Conservation (phyloP, 2,329 filamentous ascomycete species). For the Alternaria sp. region DNA sequence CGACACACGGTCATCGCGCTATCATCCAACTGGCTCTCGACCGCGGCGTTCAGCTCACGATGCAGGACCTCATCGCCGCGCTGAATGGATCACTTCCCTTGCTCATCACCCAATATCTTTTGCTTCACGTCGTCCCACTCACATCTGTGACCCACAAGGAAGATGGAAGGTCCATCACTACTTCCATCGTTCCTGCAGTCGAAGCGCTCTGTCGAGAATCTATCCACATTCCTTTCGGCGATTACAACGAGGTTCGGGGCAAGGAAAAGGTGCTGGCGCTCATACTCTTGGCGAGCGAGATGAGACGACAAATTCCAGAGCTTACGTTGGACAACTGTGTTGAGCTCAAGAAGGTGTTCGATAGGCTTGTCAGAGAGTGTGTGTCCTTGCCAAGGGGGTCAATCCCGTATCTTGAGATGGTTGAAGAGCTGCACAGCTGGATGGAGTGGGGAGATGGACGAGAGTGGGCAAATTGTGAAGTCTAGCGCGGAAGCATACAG, state of each 20-base stretch:
- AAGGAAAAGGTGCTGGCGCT: not conserved
- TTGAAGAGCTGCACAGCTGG: not conserved
- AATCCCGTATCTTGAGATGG: not conserved
- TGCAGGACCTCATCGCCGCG: not conserved
- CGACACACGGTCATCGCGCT: not conserved
- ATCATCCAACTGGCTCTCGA: not conserved
- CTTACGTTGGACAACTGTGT: not conserved
- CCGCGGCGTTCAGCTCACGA: not conserved
- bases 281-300: not conserved
- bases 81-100: not conserved
- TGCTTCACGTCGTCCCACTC: not conserved
- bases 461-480: not conserved
- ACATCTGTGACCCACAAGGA: not conserved
- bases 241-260: not conserved
- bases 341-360: not conserved
- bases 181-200: not conserved
- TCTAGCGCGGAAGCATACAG: not conserved
- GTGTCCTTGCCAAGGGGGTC: not conserved
- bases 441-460: not conserved
- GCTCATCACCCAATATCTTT: not conserved
- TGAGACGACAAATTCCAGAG: not conserved
- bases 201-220: not conserved
- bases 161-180: not conserved
- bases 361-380: not conserved
- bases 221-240: not conserved